phyloP scores from a whole-genome alignment of 768 basidiomycete genomes.

The Xerocomus brunneocitrinus region DNA sequence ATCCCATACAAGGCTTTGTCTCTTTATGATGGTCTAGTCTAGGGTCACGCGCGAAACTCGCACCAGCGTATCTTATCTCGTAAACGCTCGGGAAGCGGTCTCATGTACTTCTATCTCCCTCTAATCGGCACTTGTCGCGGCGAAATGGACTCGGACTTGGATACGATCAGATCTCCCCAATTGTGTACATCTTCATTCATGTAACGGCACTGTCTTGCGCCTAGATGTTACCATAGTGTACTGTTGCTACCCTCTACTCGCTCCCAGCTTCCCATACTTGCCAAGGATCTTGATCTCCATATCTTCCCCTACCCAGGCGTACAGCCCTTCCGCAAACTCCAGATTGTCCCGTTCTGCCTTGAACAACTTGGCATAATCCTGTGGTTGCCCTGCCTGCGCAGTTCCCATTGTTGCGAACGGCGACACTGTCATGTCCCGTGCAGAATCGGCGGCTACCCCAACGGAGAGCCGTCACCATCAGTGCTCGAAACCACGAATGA shows the following conservation, averaged over 20 bases:
- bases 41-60: constrained; percentile 23
- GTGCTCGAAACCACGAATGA: constrained; percentile 5
- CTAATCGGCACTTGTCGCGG: constrained; percentile 19
- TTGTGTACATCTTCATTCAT: constrained; percentile 25
- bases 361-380: constrained; percentile 88
- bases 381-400: constrained; percentile 51
- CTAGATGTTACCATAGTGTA: constrained; percentile 20
- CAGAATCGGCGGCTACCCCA: constrained; percentile 67
- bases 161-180: constrained; percentile 11
- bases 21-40: constrained; percentile 92
- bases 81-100: constrained; percentile 18
- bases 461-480: constrained; percentile 13
- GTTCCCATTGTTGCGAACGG: constrained; percentile 58
- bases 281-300: constrained; percentile 74
- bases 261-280: constrained; percentile 64
- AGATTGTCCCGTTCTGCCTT: constrained; percentile 90
- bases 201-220: constrained; percentile 18
- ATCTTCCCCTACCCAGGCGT: constrained; percentile 77
- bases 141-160: constrained; percentile 17
- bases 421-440: constrained; percentile 66
- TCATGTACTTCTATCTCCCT: constrained; percentile 23
- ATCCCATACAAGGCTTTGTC: constrained; percentile 68
- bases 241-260: constrained; percentile 20
- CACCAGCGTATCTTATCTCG: constrained; percentile 20
- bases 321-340: constrained; percentile 83